These are phyloP conservation scores for Rhizophagus prolifer DNA, from an alignment of 192 early-diverging fungal genomes.

Conservation along the genomic window DNA sequence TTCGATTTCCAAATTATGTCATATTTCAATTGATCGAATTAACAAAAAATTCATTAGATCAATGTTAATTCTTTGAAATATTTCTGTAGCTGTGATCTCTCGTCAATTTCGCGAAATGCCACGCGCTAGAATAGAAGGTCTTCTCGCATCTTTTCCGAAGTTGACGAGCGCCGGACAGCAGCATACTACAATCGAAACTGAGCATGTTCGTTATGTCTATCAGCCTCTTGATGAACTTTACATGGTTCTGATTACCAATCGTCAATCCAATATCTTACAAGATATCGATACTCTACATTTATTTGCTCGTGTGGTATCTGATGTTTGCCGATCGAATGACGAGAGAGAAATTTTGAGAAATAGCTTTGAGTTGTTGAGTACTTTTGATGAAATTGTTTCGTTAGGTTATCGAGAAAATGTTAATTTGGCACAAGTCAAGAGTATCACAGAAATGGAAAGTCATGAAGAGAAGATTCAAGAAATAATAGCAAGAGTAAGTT, in stretches of 20 bases:
- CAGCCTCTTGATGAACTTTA: slow-evolving; percentile 96
- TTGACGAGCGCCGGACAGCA: slow-evolving; percentile 87
- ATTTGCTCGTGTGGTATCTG: slow-evolving; percentile 88
- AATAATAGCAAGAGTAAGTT: slow-evolving; percentile 78
- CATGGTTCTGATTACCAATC: slow-evolving; percentile 94
- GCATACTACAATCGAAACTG: slow-evolving; percentile 97
- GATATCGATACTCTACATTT: slow-evolving; percentile 96
- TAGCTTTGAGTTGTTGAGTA: slow-evolving; percentile 84
- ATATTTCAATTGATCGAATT: too few species aligned
- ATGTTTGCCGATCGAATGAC: slow-evolving; percentile 82
- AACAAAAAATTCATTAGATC: not conserved
- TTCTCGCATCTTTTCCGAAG: slow-evolving; percentile 96
- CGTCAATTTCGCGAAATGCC: slow-evolving; percentile 98
- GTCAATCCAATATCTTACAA: slow-evolving; percentile 96
- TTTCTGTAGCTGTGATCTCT: slow-evolving; percentile 70
- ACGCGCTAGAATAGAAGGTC: slow-evolving; percentile 92
- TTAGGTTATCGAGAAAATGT: slow-evolving; percentile 92
- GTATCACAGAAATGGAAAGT: slow-evolving; percentile 96
- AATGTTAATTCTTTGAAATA: not conserved
- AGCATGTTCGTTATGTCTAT: slow-evolving; percentile 96
- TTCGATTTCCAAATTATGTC: not conserved
- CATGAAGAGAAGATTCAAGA: slow-evolving; percentile 97
- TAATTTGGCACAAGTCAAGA: slow-evolving; percentile 86
- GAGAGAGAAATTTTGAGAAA: slow-evolving; percentile 84
- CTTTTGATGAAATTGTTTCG: slow-evolving; percentile 96